Evolutionary conservation across 345 rosid species (phyloP), one percentile per base, ranked within the genome.

Genomic region (Populus alba): DNA sequence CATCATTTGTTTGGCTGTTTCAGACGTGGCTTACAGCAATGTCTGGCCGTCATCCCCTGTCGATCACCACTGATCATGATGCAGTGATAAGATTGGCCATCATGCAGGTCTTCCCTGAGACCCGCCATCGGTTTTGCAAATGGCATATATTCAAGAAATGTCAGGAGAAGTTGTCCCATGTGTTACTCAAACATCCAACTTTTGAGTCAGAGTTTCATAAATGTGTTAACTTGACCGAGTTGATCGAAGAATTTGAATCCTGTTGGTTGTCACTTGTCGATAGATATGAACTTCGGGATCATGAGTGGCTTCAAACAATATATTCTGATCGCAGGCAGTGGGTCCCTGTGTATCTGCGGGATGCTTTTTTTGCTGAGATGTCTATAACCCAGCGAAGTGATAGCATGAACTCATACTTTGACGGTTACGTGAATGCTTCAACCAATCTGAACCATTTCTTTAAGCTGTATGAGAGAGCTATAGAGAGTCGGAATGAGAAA

Each of bases 1-100:
- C 92, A 72, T 90, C 91, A 7, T 88, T 91, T 73, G 61, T 79
- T 18, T 92, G 97, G 95, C 84, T 92, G 41, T 84, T 92, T 75
- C 92, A 87, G 65, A 87, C 92, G 35, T 92, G 97, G 97, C 91
- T 92, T 71, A 89, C 84, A 61, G 91, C 90, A 4, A 91, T 92
- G 92, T 86, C 91, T 45, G 86, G 91, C 43, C 87, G 82, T 41
- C 79, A 61, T 47, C 97, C 97, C 68, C 81, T 84, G 70, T 92
- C 97, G 23, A 85, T 92, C 66, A 93, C 97, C 12, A 87, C 91
- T 1, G 94, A 91, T 67, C 92, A 91, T 0, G 92, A 93, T 68
- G 81, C 83, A 17, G 78, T 87, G 23, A 84, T 93, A 31, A 90
- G 88, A 73, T 71, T 79, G 38, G 97, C 92, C 75, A 90, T 89